A percentile compares a stretch with the other conserved stretches of the same genome.
Conservation (phyloP, 2,329 filamentous ascomycete genomes). For the Calonectria pauciramosa region DNA sequence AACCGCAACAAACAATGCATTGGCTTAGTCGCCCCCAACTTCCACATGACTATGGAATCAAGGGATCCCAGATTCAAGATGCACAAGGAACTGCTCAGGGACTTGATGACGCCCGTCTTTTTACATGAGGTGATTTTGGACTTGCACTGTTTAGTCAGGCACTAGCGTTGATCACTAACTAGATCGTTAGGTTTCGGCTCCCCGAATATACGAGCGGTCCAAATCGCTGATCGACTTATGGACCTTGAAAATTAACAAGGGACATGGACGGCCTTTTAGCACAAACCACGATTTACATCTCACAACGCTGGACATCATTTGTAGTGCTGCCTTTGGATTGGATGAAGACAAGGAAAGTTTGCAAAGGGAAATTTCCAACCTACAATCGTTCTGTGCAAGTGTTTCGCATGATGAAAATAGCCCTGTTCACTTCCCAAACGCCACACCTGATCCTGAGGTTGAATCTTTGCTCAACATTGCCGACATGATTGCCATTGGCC, state of each 20-base stretch:
- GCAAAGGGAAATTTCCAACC: constrained; percentile 28
- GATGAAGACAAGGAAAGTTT: constrained; percentile 38
- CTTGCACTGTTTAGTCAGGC: not conserved
- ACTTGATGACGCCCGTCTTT: constrained; percentile 55
- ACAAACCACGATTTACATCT: constrained; percentile 50
- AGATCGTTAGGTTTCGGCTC: constrained; percentile 49
- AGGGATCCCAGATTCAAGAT: constrained; percentile 48
- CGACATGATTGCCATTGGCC: constrained; percentile 43
- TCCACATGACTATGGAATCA: constrained; percentile 52
- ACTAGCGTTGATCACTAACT: constrained; percentile 8
- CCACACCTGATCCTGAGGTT: constrained; percentile 33
- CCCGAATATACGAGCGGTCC: constrained; percentile 50
- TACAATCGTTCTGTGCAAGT: constrained; percentile 8
- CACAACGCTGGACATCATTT: constrained; percentile 52
- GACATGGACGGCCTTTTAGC: constrained; percentile 48
- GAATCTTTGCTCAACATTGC: constrained; percentile 41
- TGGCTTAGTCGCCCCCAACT: constrained; percentile 41
- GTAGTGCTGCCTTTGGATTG: constrained; percentile 51
- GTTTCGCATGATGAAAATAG: not conserved
- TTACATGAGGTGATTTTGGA: constrained; percentile 43
- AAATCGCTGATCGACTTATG: constrained; percentile 51
- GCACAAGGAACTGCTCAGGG: constrained; percentile 51
- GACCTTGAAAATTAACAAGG: constrained; percentile 48
- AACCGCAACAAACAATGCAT: constrained; percentile 42
- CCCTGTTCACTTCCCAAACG: constrained; percentile 32